Percentiles rank a stretch among this genome's conserved stretches.
Evolutionary conservation across 176 grass and related monocot genomes (phyloP).

Genomic region (Musa beccarii): DNA sequence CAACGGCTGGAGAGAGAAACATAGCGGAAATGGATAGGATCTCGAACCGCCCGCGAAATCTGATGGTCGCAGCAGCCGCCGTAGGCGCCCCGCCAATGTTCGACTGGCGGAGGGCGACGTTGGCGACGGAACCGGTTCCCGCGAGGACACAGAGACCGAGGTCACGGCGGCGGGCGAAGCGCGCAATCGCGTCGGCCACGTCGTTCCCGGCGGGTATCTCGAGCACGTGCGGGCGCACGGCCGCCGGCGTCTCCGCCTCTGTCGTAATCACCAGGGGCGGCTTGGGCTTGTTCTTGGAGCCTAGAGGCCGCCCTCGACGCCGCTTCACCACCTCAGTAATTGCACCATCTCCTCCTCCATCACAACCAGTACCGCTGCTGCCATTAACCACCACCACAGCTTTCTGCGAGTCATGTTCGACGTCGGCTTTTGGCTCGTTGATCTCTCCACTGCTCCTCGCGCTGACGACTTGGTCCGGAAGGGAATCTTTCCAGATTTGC

Average conservation of each 20-base stretch:
- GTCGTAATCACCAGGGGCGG: constrained; percentile 78
- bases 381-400: constrained; percentile 12
- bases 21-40: constrained; percentile 85
- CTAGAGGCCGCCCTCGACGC: constrained; percentile 56
- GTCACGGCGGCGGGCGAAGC: constrained; percentile 46
- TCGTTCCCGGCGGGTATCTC: constrained; percentile 71
- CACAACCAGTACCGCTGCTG: not conserved
- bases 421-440: constrained; percentile 33
- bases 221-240: constrained; percentile 82
- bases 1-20: constrained; percentile 51
- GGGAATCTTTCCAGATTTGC: constrained; percentile 47
- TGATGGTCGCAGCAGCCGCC: constrained; percentile 15
- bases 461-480: constrained; percentile 64
- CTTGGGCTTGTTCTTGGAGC: constrained; percentile 93
- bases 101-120: constrained; percentile 61
- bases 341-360: constrained; percentile 31
- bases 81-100: not conserved
- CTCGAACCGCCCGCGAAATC: constrained; percentile 66
- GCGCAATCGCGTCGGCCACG: constrained; percentile 46
- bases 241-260: constrained; percentile 46
- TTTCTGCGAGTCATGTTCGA: not conserved
- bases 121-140: constrained; percentile 58
- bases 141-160: constrained; percentile 77
- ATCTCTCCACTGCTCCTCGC: constrained; percentile 28
- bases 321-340: constrained; percentile 61